Percentiles rank a stretch among this genome's conserved stretches.
Evolutionary conservation across 495 filamentous ascomycete genomes (phyloP).

Genomic region (Tuber melanosporum): DNA sequence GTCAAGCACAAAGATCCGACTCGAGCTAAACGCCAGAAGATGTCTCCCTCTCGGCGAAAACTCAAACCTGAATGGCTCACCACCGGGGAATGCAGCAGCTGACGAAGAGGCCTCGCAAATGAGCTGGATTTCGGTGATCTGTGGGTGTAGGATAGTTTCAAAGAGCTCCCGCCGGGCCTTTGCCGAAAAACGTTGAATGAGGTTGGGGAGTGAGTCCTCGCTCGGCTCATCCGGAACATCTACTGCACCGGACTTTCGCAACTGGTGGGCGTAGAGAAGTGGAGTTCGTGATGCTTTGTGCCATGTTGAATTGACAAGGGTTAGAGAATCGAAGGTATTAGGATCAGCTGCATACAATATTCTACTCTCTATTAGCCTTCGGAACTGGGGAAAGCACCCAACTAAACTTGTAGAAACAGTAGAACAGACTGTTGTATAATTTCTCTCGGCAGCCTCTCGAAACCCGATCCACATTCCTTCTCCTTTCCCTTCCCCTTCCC

Average conservation of each 20-base stretch:
- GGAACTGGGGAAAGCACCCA: constrained; percentile 1
- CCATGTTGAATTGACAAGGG: constrained; percentile 76
- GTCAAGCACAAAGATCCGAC: constrained; percentile 73
- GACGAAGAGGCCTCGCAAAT: constrained; percentile 80
- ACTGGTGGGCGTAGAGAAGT: constrained; percentile 68
- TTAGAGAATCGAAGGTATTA: constrained; percentile 73
- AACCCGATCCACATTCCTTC: constrained; percentile 30
- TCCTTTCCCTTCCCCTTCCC: constrained; percentile 39
- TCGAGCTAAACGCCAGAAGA: constrained; percentile 77
- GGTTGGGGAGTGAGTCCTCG: constrained; percentile 52
- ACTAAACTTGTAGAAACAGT: background rate
- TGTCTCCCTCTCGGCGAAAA: constrained; percentile 68
- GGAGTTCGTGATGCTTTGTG: constrained; percentile 62
- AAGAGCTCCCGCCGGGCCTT: constrained; percentile 75
- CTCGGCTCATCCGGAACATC: constrained; percentile 45
- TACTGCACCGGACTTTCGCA: constrained; percentile 53
- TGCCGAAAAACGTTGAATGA: constrained; percentile 61
- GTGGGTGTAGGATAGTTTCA: constrained; percentile 67
- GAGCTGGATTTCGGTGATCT: constrained; percentile 62
- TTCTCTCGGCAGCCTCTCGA: constrained; percentile 44
- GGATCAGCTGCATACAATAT: constrained; percentile 69
- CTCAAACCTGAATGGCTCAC: constrained; percentile 77
- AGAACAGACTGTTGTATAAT: constrained; percentile 46
- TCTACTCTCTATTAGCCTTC: constrained; percentile 45
- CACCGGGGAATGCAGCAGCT: constrained; percentile 69